Evolutionary conservation across 306 rosid species (phyloP), one percentile per base, ranked within the genome.

Genomic region (Rosa rugosa): DNA sequence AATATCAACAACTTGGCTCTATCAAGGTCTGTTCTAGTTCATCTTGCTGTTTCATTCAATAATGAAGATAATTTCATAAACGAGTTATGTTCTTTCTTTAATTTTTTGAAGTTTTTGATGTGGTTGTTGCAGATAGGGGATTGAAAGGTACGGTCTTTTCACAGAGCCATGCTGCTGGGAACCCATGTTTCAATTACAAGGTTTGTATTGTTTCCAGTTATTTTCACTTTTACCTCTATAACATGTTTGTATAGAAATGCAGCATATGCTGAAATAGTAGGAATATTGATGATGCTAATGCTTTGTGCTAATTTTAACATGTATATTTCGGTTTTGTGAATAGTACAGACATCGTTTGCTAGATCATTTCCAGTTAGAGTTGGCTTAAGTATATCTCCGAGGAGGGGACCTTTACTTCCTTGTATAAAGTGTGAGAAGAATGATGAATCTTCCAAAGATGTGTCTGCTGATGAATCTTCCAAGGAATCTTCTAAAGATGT

Each of bases 391-490:
- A 79, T 77, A 75, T 85, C 85, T 50, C 68, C 70, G 36, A 80
- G 70, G 84, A 86, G 86, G 81, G 68, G 73, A 53, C 87, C 84
- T 77, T 82, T 77, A 59, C 71, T 80, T 69, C 86, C 75, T 83
- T 84, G 91, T 84, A 85, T 91, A 60, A 93, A 87, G 75, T 90
- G 94, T 73, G 93, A 92, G 85, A 89, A 90, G 80, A 86, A 84
- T 67, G 97, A 94, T 79, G 89, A 82, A 5, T n/a, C 81, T 56
- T 54, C 75, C 71, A 76, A 86, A n/a, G 81, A 86, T 69, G 59
- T 75, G 45, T 46, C 79, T 45, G 67, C 57, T 72, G 97, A 94
- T 79, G 89, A 80, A 5, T 18, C 81, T 56, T 54, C 75, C 71
- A 76, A 94, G 77, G 89, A 80, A 5, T 18, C 81, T 56, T 54